Evolutionary conservation across 176 grass and related monocot species (phyloP), one percentile per base, ranked within the genome.

Genomic region (Dendrocalamus sinicus): DNA sequence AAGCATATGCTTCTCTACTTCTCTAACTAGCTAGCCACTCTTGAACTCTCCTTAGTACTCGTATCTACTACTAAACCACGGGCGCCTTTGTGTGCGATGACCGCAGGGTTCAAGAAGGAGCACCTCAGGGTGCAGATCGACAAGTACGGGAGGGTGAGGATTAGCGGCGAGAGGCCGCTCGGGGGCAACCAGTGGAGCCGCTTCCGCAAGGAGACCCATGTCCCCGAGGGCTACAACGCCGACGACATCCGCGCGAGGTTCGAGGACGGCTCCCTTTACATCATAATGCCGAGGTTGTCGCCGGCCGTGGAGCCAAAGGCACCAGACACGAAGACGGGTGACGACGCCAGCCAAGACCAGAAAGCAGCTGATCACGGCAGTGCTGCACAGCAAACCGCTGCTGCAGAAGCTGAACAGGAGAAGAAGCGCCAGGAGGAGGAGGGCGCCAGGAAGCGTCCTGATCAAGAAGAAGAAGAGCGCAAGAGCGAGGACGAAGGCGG

Each of bases 41-140:
- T 48, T 48, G 24, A 62, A 24, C 48, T 28, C 37, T 72, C 12
- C 22, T 32, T 35, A 0, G 11, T 28, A 20, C 37, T 61, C 14
- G 28, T 12, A 4, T 44, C 14, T 48, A 23, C 24, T n/a, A 40
- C 16, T 28, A 55, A 17, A 54, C 66, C 9, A 16, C 19, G n/a
- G 14, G 14, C 17, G 65, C 1, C 40, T 8, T 70, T 37, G 12
- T 65, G 57, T 12, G 39, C 12, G 0, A 6, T 59, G 70, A 16
- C 30, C 26, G 75, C 77, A 89, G 88, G 84, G 41, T 92, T 89
- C 81, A 81, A 65, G 53, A 84, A 87, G 76, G 91, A 87, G 40
- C 80, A 92, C 20, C 80, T 92, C 16, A 81, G n/a, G 55, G 87
- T 85, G 71, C 70, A 72, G 58, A 73, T 70, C 15, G 76, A 92